Conservation (phyloP, 768 basidiomycete genomes). For the Galerina sulciceps region DNA sequence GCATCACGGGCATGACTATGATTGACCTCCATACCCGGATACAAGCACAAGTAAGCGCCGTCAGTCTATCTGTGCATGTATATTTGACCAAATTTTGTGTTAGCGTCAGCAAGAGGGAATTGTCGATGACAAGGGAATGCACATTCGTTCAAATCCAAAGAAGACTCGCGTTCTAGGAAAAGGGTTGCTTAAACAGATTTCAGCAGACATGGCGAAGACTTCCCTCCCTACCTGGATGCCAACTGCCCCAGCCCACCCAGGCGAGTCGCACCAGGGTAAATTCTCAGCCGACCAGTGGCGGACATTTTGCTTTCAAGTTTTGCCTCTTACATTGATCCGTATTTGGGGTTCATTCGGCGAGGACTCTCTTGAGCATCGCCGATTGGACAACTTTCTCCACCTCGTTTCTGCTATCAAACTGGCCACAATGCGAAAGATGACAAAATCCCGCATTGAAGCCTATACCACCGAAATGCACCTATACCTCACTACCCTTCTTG, state of each 20-base stretch:
- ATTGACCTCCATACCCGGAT: no score
- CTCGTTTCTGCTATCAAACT: slow-evolving; percentile 34
- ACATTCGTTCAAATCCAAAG: neutral
- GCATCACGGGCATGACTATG: neutral
- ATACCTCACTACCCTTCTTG: slow-evolving; percentile 30
- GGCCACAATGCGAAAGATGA: slow-evolving; percentile 25
- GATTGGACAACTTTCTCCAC: slow-evolving; percentile 32
- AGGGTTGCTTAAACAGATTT: slow-evolving; percentile 14
- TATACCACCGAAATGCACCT: neutral
- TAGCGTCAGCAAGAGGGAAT: neutral
- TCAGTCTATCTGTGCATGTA: neutral
- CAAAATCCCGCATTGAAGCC: slow-evolving; percentile 24
- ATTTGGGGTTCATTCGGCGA: slow-evolving; percentile 30
- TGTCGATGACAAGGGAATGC: neutral
- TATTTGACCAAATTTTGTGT: neutral
- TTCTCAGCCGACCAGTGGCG: slow-evolving; percentile 38
- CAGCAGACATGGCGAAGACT: slow-evolving; percentile 16
- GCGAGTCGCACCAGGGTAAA: slow-evolving; percentile 20
- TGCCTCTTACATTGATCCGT: slow-evolving; percentile 35
- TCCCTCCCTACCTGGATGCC: slow-evolving; percentile 25
- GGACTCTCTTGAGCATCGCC: slow-evolving; percentile 8
- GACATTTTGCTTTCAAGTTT: slow-evolving; percentile 29
- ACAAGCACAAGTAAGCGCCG: neutral
- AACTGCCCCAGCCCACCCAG: slow-evolving; percentile 16
- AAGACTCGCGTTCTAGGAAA: neutral